These are phyloP conservation scores for Aspergillus wentii DNA, from an alignment of 495 filamentous ascomycete species.

Conservation along the genomic window DNA sequence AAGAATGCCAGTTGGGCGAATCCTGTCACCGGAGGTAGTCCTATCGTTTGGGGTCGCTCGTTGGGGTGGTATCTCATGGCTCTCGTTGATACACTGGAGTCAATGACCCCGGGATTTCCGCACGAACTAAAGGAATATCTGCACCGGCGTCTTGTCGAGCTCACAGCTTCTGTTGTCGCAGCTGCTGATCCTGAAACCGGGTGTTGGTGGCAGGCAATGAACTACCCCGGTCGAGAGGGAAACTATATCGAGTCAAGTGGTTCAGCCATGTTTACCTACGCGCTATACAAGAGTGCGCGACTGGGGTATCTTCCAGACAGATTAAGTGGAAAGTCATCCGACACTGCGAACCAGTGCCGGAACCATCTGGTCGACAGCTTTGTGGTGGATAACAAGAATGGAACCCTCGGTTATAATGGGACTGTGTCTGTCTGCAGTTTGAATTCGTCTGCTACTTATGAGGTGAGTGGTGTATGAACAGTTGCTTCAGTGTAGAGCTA, in stretches of 20 bases:
- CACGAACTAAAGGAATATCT: constrained; percentile 23
- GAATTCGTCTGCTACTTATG: constrained; percentile 41
- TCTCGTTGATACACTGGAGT: constrained; percentile 49
- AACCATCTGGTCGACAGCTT: constrained; percentile 35
- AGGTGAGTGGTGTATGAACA: constrained; percentile 26
- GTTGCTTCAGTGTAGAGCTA: background rate
- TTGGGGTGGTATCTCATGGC: constrained; percentile 59
- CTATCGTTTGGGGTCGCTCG: constrained; percentile 52
- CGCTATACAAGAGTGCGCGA: constrained; percentile 46
- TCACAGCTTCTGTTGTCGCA: constrained; percentile 35
- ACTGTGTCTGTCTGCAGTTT: constrained; percentile 54
- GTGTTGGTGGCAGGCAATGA: constrained; percentile 61
- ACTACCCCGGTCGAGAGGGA: constrained; percentile 34
- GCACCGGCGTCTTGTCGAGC: constrained; percentile 30
- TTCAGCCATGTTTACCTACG: constrained; percentile 57
- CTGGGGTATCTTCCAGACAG: constrained; percentile 29
- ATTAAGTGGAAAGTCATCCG: background rate
- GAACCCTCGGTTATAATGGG: constrained; percentile 45
- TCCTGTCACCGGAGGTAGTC: constrained; percentile 47
- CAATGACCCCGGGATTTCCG: constrained; percentile 26
- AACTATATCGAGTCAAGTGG: constrained; percentile 61
- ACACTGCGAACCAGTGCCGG: constrained; percentile 30
- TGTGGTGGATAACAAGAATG: constrained; percentile 29
- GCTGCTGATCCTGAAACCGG: constrained; percentile 41
- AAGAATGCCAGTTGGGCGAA: constrained; percentile 52